Evolutionary conservation across 352 stramenopile species (phyloP), one percentile per base, ranked within the genome.

Genomic region (Phytophthora capsici): DNA sequence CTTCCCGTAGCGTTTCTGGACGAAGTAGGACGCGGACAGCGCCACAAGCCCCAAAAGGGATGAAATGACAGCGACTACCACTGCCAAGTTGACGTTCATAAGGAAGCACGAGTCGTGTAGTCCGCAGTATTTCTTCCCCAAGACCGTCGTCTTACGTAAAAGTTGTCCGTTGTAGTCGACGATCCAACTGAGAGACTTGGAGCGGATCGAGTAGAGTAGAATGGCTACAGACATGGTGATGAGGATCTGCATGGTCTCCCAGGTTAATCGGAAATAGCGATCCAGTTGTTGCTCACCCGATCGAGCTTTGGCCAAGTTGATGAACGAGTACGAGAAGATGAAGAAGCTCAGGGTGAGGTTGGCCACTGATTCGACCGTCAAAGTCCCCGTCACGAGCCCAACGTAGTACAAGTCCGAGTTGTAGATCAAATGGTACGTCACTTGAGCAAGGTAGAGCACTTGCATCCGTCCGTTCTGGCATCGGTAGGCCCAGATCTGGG

Each of bases 201-300:
- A 52, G 1, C 55, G 63, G 10, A 64, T 38, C n/a, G 51, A 48
- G 17, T 57, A 54, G 25, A 74, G 38, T 1, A 43, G 3, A 13
- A 34, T 45, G 7, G 55, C 61, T 6, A 71, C 66, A 3, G 34
- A 20, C 2, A 56, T 61, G 2, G 45, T 61, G 17, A 64, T 59
- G 9, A 67, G 8, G 1, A 75, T 51, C 44, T 67, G 49, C 48
- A 67, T 64, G n/a, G 59, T 59, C 46, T 75, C 66, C 66, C 66
- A 75, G 4, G 66, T 71, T 9, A 75, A 38, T 17, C 66, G 60
- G 28, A 75, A 75, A 22, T 75, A 68, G n/a, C 66, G 66, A 51
- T 75, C 66, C 3, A 75, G 38, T 19, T 75, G 66, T 23, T 75
- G 66, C 16, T 75, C 66, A 8, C 66, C 60, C 4, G 66, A 71